These are phyloP conservation scores for Colletotrichum phormii DNA, from an alignment of 2,329 filamentous ascomycete species.

Conservation along the genomic window DNA sequence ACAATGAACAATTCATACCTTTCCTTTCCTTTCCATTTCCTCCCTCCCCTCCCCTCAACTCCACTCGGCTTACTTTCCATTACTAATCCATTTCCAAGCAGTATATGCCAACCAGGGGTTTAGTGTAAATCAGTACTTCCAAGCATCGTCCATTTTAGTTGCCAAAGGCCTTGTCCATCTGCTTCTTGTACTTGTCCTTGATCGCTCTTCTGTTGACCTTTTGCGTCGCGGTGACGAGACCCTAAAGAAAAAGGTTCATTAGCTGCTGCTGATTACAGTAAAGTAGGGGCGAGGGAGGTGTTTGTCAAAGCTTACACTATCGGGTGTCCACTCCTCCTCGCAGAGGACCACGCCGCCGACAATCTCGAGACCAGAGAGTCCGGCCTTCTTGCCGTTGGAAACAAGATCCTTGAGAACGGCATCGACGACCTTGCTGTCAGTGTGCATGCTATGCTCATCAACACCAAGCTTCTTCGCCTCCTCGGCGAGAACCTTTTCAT, in stretches of 20 bases:
- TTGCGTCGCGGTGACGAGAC: conserved; percentile 70
- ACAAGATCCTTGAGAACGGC: conserved; percentile 77
- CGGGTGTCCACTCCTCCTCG: conserved; percentile 89
- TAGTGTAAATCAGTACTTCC: not conserved
- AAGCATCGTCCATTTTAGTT: not conserved
- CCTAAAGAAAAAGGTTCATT: conserved; percentile 51
- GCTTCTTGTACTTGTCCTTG: conserved; percentile 61
- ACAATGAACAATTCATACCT: not conserved
- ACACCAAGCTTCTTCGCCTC: conserved; percentile 72
- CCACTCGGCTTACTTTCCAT: not conserved
- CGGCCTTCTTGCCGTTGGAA: conserved; percentile 71
- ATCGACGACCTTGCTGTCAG: conserved; percentile 72
- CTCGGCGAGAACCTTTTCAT: conserved; percentile 71
- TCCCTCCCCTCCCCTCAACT: not conserved
- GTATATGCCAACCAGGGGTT: not conserved
- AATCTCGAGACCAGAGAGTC: conserved; percentile 78
- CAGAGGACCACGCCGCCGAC: conserved; percentile 81
- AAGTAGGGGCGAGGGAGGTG: no score
- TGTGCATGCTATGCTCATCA: conserved; percentile 74
- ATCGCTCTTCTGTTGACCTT: conserved; percentile 69
- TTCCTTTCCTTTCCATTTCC: no score
- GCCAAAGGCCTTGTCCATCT: conserved; percentile 58
- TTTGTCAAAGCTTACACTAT: conserved; percentile 72
- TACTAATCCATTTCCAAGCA: not conserved
- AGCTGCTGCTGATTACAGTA: not conserved